Evolutionary conservation across 2,329 filamentous ascomycete species (phyloP), one percentile per base, ranked within the genome.

Genomic region (Fusarium praegraminearum): DNA sequence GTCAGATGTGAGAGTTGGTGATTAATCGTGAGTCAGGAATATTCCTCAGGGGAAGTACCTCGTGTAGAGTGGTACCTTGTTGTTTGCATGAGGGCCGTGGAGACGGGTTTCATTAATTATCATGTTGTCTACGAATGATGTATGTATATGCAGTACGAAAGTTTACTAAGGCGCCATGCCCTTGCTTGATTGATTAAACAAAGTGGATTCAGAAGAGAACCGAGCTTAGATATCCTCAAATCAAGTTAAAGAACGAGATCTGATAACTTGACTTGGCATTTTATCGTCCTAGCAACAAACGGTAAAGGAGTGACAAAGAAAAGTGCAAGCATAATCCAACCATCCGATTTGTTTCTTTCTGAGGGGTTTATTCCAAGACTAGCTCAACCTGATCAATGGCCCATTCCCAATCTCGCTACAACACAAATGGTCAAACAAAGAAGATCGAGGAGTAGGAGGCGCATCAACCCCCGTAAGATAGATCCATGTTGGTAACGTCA

Each of bases 221-320:
- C 62, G 52, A 58, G 53, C 52, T 15, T 7, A 5, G 18, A 15
- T 6, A 40, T 47, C 35, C 18, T 44, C 69, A 51, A 70, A 66
- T 71, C 33, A 59, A 30, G 57, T 51, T 20, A 52, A 15, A 60
- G 57, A 65, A 50, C 20, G 55, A 44, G 71, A 75, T 75, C 73
- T 73, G 73, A 75, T 75, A 75, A 75, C 8, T 65, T 57, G 54
- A 30, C 73, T 75, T 75, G 71, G 73, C 73, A 59, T 46, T 71
- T 56, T 43, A 70, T 73, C 54, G 69, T 63, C 70, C 62, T 45
- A 65, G 72, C 65, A 71, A 71, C 65, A 60, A 43, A 33, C 16
- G 3, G 20, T 22, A 15, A 18, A 32, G 35, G 40, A 49, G 30
- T 30, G 13, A 22, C 24, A 58, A 47, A 46, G 26, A 46, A 44